A percentile compares a stretch with the other conserved stretches of the same genome.
Conservation (phyloP, 352 stramenopile genomes). For the Phytophthora foliorum region DNA sequence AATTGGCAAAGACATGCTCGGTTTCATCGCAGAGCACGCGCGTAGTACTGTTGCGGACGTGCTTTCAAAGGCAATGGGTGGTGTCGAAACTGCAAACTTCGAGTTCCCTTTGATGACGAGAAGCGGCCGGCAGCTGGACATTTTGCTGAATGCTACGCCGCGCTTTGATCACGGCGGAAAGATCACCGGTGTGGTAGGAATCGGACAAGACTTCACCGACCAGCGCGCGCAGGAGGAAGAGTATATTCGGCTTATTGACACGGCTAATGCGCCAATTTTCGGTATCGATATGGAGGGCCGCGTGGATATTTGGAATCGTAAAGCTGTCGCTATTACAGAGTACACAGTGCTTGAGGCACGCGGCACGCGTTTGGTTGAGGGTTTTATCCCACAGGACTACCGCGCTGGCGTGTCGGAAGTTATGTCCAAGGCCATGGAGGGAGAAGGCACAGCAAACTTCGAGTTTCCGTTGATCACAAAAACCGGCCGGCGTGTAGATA, state of each 20-base stretch:
- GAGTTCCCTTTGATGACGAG: conserved; percentile 89
- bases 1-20: conserved; percentile 80
- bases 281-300: conserved; percentile 84
- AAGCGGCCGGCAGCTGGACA: conserved; percentile 71
- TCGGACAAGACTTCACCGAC: conserved; percentile 87
- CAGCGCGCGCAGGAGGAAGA: conserved; percentile 88
- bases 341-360: conserved; percentile 92
- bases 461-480: conserved; percentile 92
- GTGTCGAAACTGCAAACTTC: conserved; percentile 83
- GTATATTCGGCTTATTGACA: conserved; percentile 90
- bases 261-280: conserved; percentile 92
- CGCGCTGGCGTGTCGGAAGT: conserved; percentile 66
- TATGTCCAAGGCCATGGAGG: conserved; percentile 69
- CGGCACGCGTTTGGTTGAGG: conserved; percentile 87
- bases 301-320: conserved; percentile 94
- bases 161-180: conserved; percentile 75
- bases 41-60: conserved; percentile 72
- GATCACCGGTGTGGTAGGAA: conserved; percentile 83
- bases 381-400: conserved; percentile 89
- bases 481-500: conserved; percentile 76
- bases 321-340: conserved; percentile 91
- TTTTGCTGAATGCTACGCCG: conserved; percentile 84
- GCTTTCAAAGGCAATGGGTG: conserved; percentile 70
- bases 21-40: conserved; percentile 77
- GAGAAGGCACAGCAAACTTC: conserved; percentile 83